A percentile compares a stretch with the other conserved stretches of the same genome.
phyloP scores from a whole-genome alignment of 768 basidiomycete genomes.

The Amanita inopinata region DNA sequence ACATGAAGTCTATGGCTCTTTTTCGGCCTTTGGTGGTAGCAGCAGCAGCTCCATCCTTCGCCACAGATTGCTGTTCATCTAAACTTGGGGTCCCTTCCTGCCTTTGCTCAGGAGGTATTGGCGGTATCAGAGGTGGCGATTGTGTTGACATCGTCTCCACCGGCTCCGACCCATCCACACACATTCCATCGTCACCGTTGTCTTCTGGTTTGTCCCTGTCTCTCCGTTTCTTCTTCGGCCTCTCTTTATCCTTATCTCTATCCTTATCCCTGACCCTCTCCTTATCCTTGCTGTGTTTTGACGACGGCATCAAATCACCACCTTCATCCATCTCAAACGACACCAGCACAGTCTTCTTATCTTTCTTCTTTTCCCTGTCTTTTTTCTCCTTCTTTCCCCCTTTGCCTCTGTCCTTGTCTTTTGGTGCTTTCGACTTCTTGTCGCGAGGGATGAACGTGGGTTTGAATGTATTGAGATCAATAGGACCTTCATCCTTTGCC shows the following conservation, averaged over 20 bases:
- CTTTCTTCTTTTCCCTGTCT: conserved; percentile 34
- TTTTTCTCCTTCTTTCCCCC: conserved; percentile 33
- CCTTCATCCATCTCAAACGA: conserved; percentile 75
- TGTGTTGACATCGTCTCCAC: conserved; percentile 9
- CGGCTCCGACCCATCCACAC: conserved; percentile 57
- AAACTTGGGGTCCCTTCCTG: conserved; percentile 5
- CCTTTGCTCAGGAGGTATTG: conserved; percentile 28
- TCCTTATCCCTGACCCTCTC: conserved; percentile 37
- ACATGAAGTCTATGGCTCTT: conserved; percentile 71
- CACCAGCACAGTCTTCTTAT: conserved; percentile 40
- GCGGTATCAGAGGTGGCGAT: neutral
- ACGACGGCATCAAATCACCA: conserved; percentile 24
- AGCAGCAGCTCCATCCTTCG: conserved; percentile 15
- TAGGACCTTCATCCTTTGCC: conserved; percentile 12
- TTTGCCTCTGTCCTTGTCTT: conserved; percentile 16
- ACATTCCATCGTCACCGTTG: conserved; percentile 46
- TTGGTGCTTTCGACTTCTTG: conserved; percentile 33
- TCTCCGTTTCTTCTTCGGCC: conserved; percentile 18
- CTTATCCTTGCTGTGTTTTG: conserved; percentile 29
- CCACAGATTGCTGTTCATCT: conserved; percentile 14
- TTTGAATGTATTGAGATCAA: conserved; percentile 70
- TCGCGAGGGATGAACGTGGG: conserved; percentile 78
- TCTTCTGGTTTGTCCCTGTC: neutral
- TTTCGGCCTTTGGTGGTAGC: conserved; percentile 40
- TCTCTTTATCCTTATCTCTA: conserved; percentile 18